Conservation (phyloP, 1,284 basidiomycete species). For the Pseudozyma sp. region DNA sequence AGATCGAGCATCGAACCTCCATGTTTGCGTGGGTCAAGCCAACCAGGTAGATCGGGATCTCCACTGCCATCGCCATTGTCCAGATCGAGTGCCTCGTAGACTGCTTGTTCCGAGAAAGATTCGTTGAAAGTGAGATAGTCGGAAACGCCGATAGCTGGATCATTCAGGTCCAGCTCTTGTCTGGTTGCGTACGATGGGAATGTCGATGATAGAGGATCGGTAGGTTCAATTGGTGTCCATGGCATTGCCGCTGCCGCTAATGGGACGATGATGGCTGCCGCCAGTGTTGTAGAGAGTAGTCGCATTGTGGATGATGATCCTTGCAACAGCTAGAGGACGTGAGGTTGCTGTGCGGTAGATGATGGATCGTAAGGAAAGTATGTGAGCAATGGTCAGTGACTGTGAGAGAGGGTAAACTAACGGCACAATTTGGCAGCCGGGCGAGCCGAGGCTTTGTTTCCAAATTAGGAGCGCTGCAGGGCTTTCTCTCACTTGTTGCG, state of each 20-base stretch:
- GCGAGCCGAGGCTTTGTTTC: background rate
- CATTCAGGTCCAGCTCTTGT: conserved; percentile 34
- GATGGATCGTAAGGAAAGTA: background rate
- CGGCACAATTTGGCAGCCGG: conserved; percentile 1
- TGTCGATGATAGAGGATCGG: conserved; percentile 9
- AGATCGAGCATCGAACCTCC: conserved; percentile 63
- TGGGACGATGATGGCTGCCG: conserved; percentile 1
- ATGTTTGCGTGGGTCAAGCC: conserved; percentile 52
- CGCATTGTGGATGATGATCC: conserved; percentile 19
- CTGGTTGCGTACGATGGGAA: conserved; percentile 16
- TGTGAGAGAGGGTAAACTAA: background rate
- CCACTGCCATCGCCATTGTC: conserved; percentile 43
- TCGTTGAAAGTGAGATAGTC: conserved; percentile 36
- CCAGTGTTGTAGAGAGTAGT: conserved; percentile 11
- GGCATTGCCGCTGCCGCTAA: conserved; percentile 19
- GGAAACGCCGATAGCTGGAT: conserved; percentile 19
- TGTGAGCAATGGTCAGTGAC: too few relatives aligned
- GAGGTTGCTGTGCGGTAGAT: background rate
- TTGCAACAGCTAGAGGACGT: background rate
- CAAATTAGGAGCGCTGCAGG: conserved; percentile 1
- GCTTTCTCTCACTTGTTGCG: background rate
- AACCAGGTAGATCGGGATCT: conserved; percentile 45
- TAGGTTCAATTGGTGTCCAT: conserved; percentile 32
- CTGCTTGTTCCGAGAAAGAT: conserved; percentile 40
- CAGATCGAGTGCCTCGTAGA: conserved; percentile 41